Conservation (phyloP, 148 eudicot species). For the Diospyros kaki region DNA sequence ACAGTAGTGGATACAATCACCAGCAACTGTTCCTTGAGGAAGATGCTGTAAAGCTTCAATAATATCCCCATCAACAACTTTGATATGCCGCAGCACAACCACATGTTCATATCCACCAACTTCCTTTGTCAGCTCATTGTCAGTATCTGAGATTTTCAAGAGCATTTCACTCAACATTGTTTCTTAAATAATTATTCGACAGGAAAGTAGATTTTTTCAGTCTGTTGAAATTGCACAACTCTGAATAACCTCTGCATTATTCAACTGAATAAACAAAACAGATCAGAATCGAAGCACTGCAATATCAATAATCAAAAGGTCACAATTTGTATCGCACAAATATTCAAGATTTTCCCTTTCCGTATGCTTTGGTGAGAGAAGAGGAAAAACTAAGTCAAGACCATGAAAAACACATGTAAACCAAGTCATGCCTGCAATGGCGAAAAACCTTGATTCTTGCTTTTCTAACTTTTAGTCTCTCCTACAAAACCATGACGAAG, state of each 20-base stretch:
- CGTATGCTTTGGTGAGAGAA: too few relatives aligned
- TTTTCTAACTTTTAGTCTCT: background rate
- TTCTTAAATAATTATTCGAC: background rate
- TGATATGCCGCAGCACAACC: conserved; percentile 54
- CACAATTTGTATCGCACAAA: too few relatives aligned
- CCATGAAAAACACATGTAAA: too few relatives aligned
- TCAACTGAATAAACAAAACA: too few relatives aligned
- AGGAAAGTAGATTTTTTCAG: background rate
- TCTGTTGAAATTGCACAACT: background rate
- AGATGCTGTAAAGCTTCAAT: conserved; percentile 65
- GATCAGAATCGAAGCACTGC: background rate
- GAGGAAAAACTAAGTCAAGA: too few relatives aligned
- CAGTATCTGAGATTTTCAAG: conserved; percentile 55
- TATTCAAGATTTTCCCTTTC: too few relatives aligned
- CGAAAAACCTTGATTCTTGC: background rate
- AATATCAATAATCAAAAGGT: conserved; percentile 5
- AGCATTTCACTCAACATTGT: background rate
- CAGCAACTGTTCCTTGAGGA: conserved; percentile 83
- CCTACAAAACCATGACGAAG: background rate
- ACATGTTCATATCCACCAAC: conserved; percentile 94
- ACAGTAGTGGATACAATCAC: conserved; percentile 80
- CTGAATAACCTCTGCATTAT: background rate
- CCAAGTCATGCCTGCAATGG: too few relatives aligned
- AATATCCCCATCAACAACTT: conserved; percentile 88
- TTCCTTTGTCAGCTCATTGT: conserved; percentile 79